Conservation (phyloP, 1,284 basidiomycete species). For the Ustilago esculenta region DNA sequence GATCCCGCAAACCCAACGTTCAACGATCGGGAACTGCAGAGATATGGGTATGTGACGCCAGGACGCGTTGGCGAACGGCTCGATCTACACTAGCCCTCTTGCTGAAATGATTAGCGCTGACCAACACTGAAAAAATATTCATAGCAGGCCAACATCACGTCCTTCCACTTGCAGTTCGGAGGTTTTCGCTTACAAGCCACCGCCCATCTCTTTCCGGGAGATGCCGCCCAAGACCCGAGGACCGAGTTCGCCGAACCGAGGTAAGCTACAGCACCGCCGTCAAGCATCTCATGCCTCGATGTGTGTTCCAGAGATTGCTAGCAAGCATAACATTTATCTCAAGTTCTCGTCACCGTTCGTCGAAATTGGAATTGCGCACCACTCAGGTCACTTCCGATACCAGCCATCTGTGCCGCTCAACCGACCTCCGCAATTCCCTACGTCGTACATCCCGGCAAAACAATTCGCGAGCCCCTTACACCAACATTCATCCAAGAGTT, state of each 20-base stretch:
- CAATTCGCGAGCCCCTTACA: neutral
- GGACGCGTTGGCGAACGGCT: too few species aligned
- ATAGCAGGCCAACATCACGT: too few species aligned
- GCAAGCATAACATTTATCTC: too few species aligned
- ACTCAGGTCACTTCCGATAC: neutral
- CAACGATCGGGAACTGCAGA: neutral
- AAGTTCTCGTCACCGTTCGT: too few species aligned
- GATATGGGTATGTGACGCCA: neutral
- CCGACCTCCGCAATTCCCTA: neutral
- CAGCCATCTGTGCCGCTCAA: neutral
- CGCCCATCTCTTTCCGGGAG: slow-evolving; percentile 8
- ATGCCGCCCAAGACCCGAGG: slow-evolving; percentile 1
- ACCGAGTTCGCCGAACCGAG: neutral
- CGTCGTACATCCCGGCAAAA: neutral
- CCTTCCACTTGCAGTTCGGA: slow-evolving; percentile 24
- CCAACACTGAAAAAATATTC: too few species aligned
- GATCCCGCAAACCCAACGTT: too few species aligned
- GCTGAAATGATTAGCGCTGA: slow-evolving; percentile 2
- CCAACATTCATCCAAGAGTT: neutral
- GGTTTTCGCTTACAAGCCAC: slow-evolving; percentile 29
- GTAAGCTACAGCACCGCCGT: slow-evolving; percentile 8
- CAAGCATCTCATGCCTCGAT: too few species aligned
- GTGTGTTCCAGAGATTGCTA: too few species aligned
- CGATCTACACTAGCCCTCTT: too few species aligned
- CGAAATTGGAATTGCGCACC: too few species aligned